Conservation (phyloP, 805 yeast species). For the Candida saitoana region DNA sequence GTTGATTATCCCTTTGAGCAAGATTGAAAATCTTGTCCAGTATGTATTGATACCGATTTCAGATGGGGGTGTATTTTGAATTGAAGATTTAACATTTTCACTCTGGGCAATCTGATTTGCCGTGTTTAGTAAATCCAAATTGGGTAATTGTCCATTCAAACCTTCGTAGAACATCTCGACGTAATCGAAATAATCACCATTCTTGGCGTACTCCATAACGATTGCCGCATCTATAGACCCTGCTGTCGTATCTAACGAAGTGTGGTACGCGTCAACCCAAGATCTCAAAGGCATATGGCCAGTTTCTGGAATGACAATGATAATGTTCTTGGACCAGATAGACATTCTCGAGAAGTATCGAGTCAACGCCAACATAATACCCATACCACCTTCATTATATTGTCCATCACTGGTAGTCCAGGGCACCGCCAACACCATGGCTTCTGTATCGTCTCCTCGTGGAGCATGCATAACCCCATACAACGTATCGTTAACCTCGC, state of each 20-base stretch:
- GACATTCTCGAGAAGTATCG: constrained; percentile 82
- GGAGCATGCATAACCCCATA: constrained; percentile 91
- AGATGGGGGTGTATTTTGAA: constrained; percentile 55
- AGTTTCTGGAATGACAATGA: constrained; percentile 77
- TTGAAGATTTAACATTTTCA: constrained; percentile 66
- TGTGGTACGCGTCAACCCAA: constrained; percentile 95
- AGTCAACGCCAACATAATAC: constrained; percentile 68
- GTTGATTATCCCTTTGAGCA: constrained; percentile 62
- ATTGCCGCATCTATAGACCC: constrained; percentile 92
- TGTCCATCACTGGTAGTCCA: constrained; percentile 68
- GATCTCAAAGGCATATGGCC: constrained; percentile 63
- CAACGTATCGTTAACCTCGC: constrained; percentile 45
- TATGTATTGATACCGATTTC: constrained; percentile 48
- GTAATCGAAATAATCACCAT: constrained; percentile 64
- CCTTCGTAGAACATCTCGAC: constrained; percentile 81
- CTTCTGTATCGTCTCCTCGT: constrained; percentile 93
- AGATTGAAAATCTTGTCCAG: constrained; percentile 51
- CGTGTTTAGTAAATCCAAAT: constrained; percentile 81
- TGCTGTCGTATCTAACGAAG: constrained; percentile 77
- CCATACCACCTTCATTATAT: constrained; percentile 75
- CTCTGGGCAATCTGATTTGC: constrained; percentile 71
- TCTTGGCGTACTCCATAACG: constrained; percentile 71
- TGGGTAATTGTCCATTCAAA: constrained; percentile 92
- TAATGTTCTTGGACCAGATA: constrained; percentile 92
- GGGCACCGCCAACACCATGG: constrained; percentile 86